phyloP scores from a whole-genome alignment of 2,329 filamentous ascomycete genomes.

The Purpureocillium takamizusanense region DNA sequence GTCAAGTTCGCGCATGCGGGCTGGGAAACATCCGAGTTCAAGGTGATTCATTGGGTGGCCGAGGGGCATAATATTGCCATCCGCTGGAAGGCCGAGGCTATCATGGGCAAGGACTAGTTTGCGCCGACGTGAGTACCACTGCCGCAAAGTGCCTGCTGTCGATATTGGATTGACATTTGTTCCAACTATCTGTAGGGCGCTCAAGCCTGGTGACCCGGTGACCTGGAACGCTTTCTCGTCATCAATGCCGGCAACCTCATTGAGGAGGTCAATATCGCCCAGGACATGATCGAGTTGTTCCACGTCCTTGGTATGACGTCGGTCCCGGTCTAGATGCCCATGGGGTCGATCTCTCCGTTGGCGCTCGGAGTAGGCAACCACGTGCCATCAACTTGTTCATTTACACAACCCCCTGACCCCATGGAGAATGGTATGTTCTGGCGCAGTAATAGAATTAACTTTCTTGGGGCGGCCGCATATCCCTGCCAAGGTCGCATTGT shows the following conservation, averaged over 20 bases:
- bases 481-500: too few species aligned
- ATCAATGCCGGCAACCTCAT: constrained; percentile 2
- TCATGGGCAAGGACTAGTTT: constrained; percentile 4
- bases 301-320: not conserved
- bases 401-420: too few species aligned
- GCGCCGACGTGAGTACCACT: constrained; percentile 2
- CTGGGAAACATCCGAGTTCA: constrained; percentile 5
- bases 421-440: too few species aligned
- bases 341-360: too few species aligned
- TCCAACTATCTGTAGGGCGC: not conserved
- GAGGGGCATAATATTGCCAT: constrained; percentile 3
- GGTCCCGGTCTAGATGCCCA: not conserved
- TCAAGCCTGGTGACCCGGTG: constrained; percentile 4
- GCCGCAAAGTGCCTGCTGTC: too few species aligned
- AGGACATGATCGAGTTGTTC: constrained; percentile 2
- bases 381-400: too few species aligned
- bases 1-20: constrained; percentile 1
- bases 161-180: too few species aligned
- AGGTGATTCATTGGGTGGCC: constrained; percentile 4
- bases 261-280: constrained; percentile 3
- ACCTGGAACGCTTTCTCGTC: constrained; percentile 6
- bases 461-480: too few species aligned
- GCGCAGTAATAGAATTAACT: too few species aligned
- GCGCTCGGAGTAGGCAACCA: too few species aligned
- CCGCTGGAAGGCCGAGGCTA: constrained; percentile 5